phyloP scores from a whole-genome alignment of 1,139 yeast genomes.

The Arxiozyma bovina region DNA sequence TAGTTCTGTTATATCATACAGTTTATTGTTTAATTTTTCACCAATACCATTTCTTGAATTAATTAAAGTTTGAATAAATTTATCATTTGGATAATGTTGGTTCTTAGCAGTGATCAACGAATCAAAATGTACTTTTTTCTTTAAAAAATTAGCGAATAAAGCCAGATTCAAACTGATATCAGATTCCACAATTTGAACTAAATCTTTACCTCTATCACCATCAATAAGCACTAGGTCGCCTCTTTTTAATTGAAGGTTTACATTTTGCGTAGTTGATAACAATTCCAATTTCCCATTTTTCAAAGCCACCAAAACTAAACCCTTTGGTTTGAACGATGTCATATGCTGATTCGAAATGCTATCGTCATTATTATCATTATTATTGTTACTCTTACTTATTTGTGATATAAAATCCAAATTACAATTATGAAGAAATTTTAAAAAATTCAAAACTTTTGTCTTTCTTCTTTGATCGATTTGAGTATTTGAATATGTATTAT shows the following conservation, averaged over 20 bases:
- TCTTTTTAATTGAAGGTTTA: constrained; percentile 46
- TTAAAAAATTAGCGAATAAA: constrained; percentile 66
- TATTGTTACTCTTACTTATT: neutral
- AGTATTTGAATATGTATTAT: neutral
- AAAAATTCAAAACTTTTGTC: constrained; percentile 7
- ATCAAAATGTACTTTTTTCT: constrained; percentile 44
- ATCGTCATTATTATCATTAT: neutral
- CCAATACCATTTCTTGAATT: constrained; percentile 19
- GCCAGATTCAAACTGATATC: constrained; percentile 68
- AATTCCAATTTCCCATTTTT: constrained; percentile 85
- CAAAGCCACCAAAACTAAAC: constrained; percentile 65
- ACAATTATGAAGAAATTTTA: constrained; percentile 20
- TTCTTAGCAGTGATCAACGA: constrained; percentile 27
- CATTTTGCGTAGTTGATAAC: constrained; percentile 52
- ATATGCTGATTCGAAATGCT: neutral
- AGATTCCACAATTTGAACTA: constrained; percentile 69
- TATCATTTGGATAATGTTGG: constrained; percentile 25
- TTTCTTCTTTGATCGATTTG: constrained; percentile 1
- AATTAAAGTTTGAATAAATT: constrained; percentile 24
- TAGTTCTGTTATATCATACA: constrained; percentile 31
- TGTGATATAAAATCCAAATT: constrained; percentile 10
- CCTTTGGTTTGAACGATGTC: constrained; percentile 18
- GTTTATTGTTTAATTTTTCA: constrained; percentile 24
- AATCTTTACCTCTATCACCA: constrained; percentile 93
- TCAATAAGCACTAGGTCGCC: constrained; percentile 89